Evolutionary conservation across 139 green algal genomes (phyloP).

Genomic region (Chlorella sp.): DNA sequence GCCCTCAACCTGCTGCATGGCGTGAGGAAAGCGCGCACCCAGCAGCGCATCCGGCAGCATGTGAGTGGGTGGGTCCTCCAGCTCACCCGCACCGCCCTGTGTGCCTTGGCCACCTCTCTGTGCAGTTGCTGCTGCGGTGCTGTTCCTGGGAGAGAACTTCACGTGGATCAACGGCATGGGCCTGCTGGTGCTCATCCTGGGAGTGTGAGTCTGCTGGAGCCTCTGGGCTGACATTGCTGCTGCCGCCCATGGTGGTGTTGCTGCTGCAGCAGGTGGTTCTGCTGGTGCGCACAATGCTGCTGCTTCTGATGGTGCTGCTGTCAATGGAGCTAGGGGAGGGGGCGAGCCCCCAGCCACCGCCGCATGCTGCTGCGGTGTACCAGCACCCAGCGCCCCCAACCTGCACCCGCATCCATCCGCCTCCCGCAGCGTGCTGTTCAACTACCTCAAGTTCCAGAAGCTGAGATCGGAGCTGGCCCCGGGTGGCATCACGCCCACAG

Average conservation of each 20-base stretch:
- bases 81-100: neutral
- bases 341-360: too few species aligned
- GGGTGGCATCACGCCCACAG: neutral
- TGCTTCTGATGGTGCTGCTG: too few species aligned
- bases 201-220: constrained; percentile 56
- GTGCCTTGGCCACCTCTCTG: neutral
- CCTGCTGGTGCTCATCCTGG: constrained; percentile 82
- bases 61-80: too few species aligned
- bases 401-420: neutral
- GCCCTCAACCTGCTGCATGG: too few species aligned
- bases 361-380: too few species aligned
- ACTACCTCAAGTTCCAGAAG: constrained; percentile 80
- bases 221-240: neutral
- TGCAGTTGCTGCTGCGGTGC: constrained; percentile 77
- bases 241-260: too few species aligned
- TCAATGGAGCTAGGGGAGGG: too few species aligned
- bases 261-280: too few species aligned
- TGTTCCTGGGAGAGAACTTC: constrained; percentile 84
- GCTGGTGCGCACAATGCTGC: neutral
- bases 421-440: constrained; percentile 73
- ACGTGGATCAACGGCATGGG: constrained; percentile 81
- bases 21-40: too few species aligned
- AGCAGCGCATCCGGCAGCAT: too few species aligned
- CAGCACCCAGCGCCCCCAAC: too few species aligned
- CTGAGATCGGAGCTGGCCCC: constrained; percentile 32